These are phyloP conservation scores for Sporothrix brasiliensis DNA, from an alignment of 2,329 filamentous ascomycete species.

Conservation along the genomic window DNA sequence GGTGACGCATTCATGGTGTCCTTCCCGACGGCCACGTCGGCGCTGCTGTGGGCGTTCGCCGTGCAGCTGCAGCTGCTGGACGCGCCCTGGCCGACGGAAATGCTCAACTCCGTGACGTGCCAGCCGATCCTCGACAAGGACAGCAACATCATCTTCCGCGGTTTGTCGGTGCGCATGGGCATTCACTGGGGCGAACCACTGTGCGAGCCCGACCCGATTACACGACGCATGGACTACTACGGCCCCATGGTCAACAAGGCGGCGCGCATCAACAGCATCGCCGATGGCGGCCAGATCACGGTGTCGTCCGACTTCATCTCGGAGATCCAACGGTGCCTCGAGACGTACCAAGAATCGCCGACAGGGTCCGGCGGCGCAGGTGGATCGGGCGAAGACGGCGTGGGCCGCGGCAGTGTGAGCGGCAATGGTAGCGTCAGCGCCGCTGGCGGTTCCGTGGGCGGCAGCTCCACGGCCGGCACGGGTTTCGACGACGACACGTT, in stretches of 20 bases:
- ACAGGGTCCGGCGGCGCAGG: slow-evolving; percentile 9
- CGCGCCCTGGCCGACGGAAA: slow-evolving; percentile 90
- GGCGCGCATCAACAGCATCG: slow-evolving; percentile 88
- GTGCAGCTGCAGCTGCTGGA: slow-evolving; percentile 87
- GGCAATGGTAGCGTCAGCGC: neutral
- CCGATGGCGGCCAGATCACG: slow-evolving; percentile 94
- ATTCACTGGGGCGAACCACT: slow-evolving; percentile 95
- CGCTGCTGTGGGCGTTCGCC: slow-evolving; percentile 93
- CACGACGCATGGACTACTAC: slow-evolving; percentile 98
- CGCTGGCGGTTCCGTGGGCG: neutral
- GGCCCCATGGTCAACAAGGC: slow-evolving; percentile 99
- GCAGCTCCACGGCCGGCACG: slow-evolving; percentile 42
- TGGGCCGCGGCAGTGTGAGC: neutral
- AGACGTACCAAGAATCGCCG: slow-evolving; percentile 85
- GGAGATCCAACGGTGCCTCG: slow-evolving; percentile 88
- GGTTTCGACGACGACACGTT: slow-evolving; percentile 73
- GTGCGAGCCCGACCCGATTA: slow-evolving; percentile 93
- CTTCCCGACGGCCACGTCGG: slow-evolving; percentile 93
- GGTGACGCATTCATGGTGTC: slow-evolving; percentile 99
- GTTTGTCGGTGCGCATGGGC: slow-evolving; percentile 94
- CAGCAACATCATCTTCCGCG: slow-evolving; percentile 86
- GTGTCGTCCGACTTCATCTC: slow-evolving; percentile 97
- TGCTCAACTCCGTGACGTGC: slow-evolving; percentile 82
- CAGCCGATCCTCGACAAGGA: slow-evolving; percentile 82
- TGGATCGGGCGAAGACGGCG: neutral